Evolutionary conservation across 2,329 filamentous ascomycete genomes (phyloP).

Genomic region (Zasmidium cellare): DNA sequence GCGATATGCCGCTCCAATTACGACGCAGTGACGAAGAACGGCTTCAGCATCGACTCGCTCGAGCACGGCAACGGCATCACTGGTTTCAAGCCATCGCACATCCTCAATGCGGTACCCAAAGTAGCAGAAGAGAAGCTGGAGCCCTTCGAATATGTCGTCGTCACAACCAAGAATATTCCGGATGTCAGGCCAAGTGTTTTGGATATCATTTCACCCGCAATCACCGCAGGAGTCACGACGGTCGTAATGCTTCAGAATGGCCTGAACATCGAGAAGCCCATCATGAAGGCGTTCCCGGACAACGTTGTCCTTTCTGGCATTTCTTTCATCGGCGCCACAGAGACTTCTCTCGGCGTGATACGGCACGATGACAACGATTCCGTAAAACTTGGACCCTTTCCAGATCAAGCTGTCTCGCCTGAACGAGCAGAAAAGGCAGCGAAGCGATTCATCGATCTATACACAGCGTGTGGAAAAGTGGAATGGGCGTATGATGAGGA

Average conservation of each 20-base stretch:
- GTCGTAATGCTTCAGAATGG: slow-evolving; percentile 64
- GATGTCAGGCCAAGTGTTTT: slow-evolving; percentile 52
- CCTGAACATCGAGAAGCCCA: slow-evolving; percentile 61
- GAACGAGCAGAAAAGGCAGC: slow-evolving; percentile 35
- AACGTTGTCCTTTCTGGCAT: slow-evolving; percentile 57
- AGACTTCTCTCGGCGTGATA: slow-evolving; percentile 50
- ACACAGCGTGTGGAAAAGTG: slow-evolving; percentile 49
- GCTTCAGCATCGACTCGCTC: slow-evolving; percentile 57
- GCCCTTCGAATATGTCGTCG: slow-evolving; percentile 57
- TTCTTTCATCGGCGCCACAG: slow-evolving; percentile 53
- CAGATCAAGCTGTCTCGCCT: slow-evolving; percentile 35
- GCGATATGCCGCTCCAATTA: slow-evolving; percentile 60
- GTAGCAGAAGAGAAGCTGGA: slow-evolving; percentile 32
- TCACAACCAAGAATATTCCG: slow-evolving; percentile 60
- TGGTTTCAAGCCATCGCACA: slow-evolving; percentile 30
- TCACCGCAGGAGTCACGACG: slow-evolving; percentile 52
- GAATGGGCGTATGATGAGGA: slow-evolving; percentile 42
- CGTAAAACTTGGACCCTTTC: slow-evolving; percentile 54
- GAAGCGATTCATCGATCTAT: slow-evolving; percentile 49
- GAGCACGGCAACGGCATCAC: slow-evolving; percentile 52
- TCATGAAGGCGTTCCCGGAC: slow-evolving; percentile 51
- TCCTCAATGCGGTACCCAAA: slow-evolving; percentile 52
- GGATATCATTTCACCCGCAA: slow-evolving; percentile 53
- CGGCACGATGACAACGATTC: slow-evolving; percentile 55
- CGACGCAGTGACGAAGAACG: slow-evolving; percentile 45